These are phyloP conservation scores for Casuarina equisetifolia DNA, from an alignment of 306 rosid species.

Conservation along the genomic window DNA sequence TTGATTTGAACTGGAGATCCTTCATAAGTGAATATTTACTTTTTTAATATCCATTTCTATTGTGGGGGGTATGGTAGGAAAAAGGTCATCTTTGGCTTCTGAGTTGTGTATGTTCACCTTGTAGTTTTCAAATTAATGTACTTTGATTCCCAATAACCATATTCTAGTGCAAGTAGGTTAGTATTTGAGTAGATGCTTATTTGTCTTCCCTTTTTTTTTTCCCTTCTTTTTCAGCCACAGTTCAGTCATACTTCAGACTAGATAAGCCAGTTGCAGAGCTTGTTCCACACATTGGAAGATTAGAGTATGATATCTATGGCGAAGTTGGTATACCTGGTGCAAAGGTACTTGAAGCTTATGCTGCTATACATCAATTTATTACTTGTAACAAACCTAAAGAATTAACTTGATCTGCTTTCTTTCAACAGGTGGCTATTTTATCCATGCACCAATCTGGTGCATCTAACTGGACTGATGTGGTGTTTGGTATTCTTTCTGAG, in stretches of 20 bases:
- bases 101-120: background rate
- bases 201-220: background rate
- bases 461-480: conserved; percentile 63
- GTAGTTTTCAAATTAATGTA: background rate
- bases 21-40: background rate
- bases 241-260: conserved; percentile 75
- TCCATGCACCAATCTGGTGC: conserved; percentile 64
- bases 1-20: too few relatives aligned
- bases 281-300: conserved; percentile 59
- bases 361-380: conserved; percentile 14
- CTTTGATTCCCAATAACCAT: background rate
- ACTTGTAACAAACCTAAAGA: conserved; percentile 14
- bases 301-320: conserved; percentile 71
- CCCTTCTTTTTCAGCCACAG: conserved; percentile 58
- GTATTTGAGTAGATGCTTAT: conserved; percentile 7
- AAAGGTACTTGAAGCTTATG: conserved; percentile 52
- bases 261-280: conserved; percentile 75
- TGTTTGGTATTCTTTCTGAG: conserved; percentile 76
- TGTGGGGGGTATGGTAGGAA: too few relatives aligned
- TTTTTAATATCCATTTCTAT: too few relatives aligned
- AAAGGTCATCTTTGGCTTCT: background rate
- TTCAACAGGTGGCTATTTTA: conserved; percentile 70
- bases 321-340: conserved; percentile 76
- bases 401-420: conserved; percentile 27
- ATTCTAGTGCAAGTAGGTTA: background rate